Evolutionary conservation across 495 filamentous ascomycete genomes (phyloP).

Genomic region (Penicillium riverlandense): DNA sequence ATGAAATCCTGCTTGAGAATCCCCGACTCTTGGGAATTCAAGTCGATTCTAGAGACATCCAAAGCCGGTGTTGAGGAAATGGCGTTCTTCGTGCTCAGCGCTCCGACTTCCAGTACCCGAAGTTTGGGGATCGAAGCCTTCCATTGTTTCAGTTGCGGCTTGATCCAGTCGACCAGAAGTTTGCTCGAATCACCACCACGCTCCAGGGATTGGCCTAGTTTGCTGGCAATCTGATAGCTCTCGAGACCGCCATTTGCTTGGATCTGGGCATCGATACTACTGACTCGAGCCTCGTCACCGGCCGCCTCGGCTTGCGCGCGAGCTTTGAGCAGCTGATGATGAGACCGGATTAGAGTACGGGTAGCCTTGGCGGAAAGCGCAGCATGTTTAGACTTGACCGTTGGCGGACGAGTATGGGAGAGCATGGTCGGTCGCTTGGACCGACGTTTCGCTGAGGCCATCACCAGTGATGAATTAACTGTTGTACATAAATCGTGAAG

Average conservation of each 20-base stretch:
- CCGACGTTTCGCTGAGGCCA: slow-evolving; percentile 16
- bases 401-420: slow-evolving; percentile 64
- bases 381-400: slow-evolving; percentile 37
- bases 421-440: slow-evolving; percentile 43
- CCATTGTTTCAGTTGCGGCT: slow-evolving; percentile 28
- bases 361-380: slow-evolving; percentile 75
- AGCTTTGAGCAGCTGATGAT: slow-evolving; percentile 78
- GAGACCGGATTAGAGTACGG: slow-evolving; percentile 71
- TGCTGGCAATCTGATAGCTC: slow-evolving; percentile 83
- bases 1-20: slow-evolving; percentile 94
- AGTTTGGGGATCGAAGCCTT: slow-evolving; percentile 28
- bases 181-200: slow-evolving; percentile 89
- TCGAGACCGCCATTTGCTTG: slow-evolving; percentile 67
- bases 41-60: slow-evolving; percentile 78
- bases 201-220: slow-evolving; percentile 72
- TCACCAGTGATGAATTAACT: too few species aligned
- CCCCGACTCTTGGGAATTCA: slow-evolving; percentile 73
- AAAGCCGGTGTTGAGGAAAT: slow-evolving; percentile 66
- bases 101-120: slow-evolving; percentile 81
- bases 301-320: slow-evolving; percentile 57
- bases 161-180: slow-evolving; percentile 80
- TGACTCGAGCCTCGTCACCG: slow-evolving; percentile 51
- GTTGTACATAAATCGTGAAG: too few species aligned
- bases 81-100: slow-evolving; percentile 75
- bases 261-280: slow-evolving; percentile 53